Percentiles rank a stretch among this genome's conserved stretches.
Evolutionary conservation across 2,329 filamentous ascomycete genomes (phyloP).

Genomic region (Aspergillus hortae): DNA sequence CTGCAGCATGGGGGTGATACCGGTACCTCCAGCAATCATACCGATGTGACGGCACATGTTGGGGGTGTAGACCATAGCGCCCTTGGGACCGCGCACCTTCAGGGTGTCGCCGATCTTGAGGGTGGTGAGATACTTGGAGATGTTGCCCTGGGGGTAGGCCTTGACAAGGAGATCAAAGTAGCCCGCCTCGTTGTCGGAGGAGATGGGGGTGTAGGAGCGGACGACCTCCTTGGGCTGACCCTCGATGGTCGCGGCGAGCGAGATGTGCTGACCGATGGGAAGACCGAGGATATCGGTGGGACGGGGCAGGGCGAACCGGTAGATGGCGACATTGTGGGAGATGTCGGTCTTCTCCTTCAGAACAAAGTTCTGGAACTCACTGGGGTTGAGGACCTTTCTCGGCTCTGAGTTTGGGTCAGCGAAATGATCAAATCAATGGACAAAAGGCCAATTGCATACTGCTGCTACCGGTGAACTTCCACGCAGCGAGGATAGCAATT

Average conservation of each 20-base stretch:
- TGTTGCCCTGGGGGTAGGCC: conserved; percentile 95
- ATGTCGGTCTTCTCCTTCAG: conserved; percentile 92
- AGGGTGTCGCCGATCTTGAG: conserved; percentile 82
- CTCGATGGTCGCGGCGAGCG: conserved; percentile 77
- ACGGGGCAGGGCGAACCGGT: conserved; percentile 84
- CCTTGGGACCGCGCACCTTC: conserved; percentile 90
- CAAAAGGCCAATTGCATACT: conserved; percentile 16
- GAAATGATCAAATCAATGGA: conserved; percentile 5
- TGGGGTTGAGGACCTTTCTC: conserved; percentile 80
- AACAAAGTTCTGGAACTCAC: conserved; percentile 85
- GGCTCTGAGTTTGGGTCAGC: conserved; percentile 51
- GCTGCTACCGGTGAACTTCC: conserved; percentile 67
- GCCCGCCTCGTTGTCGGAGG: conserved; percentile 81
- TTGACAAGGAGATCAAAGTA: conserved; percentile 97
- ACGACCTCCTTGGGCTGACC: conserved; percentile 79
- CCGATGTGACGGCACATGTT: conserved; percentile 96
- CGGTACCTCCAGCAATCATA: conserved; percentile 97
- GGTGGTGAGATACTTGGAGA: conserved; percentile 85
- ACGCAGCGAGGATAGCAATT: conserved; percentile 63
- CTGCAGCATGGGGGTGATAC: conserved; percentile 98
- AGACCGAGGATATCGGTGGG: conserved; percentile 82
- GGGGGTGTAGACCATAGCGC: conserved; percentile 93
- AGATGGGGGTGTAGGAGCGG: conserved; percentile 89
- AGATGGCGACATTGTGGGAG: conserved; percentile 98
- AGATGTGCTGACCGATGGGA: conserved; percentile 98